Percentiles rank a stretch among this genome's conserved stretches.
phyloP scores from a whole-genome alignment of 2,329 filamentous ascomycete genomes.

The Arthrobotrys entomopaga region DNA sequence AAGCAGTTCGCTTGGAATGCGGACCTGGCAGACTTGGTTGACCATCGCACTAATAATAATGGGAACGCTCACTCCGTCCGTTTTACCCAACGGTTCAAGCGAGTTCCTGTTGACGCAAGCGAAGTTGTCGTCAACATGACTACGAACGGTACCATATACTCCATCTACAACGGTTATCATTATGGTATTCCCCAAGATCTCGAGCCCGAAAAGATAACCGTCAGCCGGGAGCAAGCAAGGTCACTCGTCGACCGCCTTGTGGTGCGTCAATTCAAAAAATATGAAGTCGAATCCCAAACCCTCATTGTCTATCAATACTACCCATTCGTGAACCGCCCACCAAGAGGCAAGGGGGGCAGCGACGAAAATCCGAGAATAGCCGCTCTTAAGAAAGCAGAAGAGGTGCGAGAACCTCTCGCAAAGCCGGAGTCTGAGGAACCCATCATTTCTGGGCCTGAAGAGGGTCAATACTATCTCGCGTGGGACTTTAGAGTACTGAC shows the following conservation, averaged over 20 bases:
- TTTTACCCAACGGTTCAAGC: slow-evolving; percentile 13
- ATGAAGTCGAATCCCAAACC: slow-evolving; percentile 10
- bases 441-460: neutral
- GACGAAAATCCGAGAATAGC: neutral
- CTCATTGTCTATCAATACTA: slow-evolving; percentile 16
- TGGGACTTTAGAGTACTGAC: slow-evolving; percentile 18
- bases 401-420: neutral
- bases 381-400: neutral
- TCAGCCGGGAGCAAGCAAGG: slow-evolving; percentile 9
- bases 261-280: neutral
- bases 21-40: slow-evolving; percentile 14
- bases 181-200: slow-evolving; percentile 13
- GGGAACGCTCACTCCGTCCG: slow-evolving; percentile 13
- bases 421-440: neutral
- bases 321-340: slow-evolving; percentile 11
- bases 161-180: slow-evolving; percentile 13
- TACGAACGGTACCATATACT: slow-evolving; percentile 1
- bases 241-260: slow-evolving; percentile 7
- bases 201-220: slow-evolving; percentile 5
- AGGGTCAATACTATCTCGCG: slow-evolving; percentile 8
- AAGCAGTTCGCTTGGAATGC: slow-evolving; percentile 21
- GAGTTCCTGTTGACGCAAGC: slow-evolving; percentile 14
- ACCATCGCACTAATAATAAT: slow-evolving; percentile 14
- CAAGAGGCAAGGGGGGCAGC: neutral
- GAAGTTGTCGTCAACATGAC: slow-evolving; percentile 16